Percentiles rank a stretch among this genome's conserved stretches.
Evolutionary conservation across 768 basidiomycete genomes (phyloP).

Genomic region (Thelephora aurantiotincta): DNA sequence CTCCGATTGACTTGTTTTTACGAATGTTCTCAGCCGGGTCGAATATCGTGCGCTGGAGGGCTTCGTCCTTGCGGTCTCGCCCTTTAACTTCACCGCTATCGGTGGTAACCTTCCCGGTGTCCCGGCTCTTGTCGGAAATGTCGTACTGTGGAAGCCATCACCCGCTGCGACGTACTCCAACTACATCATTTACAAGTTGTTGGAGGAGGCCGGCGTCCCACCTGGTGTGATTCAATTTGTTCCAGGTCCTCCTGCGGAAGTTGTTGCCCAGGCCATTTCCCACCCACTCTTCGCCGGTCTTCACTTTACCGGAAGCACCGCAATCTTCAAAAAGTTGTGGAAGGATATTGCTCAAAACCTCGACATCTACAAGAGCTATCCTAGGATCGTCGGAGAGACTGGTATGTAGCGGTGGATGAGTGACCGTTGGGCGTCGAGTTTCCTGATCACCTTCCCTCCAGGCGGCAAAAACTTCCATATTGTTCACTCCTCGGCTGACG

Average conservation of each 20-base stretch:
- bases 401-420: slow-evolving; percentile 18
- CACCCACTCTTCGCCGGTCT: slow-evolving; percentile 75
- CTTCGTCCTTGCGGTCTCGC: slow-evolving; percentile 93
- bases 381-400: slow-evolving; percentile 94
- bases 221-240: slow-evolving; percentile 95
- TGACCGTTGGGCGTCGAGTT: not conserved
- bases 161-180: slow-evolving; percentile 92
- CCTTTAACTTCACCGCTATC: slow-evolving; percentile 98
- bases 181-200: slow-evolving; percentile 82
- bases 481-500: slow-evolving; percentile 75
- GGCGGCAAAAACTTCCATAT: slow-evolving; percentile 98
- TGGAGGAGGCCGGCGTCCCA: slow-evolving; percentile 89
- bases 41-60: slow-evolving; percentile 98
- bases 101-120: slow-evolving; percentile 85
- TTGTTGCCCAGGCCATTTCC: slow-evolving; percentile 73
- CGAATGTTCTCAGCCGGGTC: slow-evolving; percentile 47
- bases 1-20: not conserved
- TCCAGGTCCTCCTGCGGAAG: slow-evolving; percentile 74
- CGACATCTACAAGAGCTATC: slow-evolving; percentile 79
- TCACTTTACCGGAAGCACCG: slow-evolving; percentile 94
- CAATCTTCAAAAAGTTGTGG: slow-evolving; percentile 92
- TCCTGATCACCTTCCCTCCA: slow-evolving; percentile 2
- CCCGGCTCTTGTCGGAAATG: slow-evolving; percentile 91
- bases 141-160: slow-evolving; percentile 94
- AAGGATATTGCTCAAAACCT: slow-evolving; percentile 85